These are phyloP conservation scores for Scopulariopsis brevicaulis DNA, from an alignment of 2,329 filamentous ascomycete genomes.

Conservation along the genomic window DNA sequence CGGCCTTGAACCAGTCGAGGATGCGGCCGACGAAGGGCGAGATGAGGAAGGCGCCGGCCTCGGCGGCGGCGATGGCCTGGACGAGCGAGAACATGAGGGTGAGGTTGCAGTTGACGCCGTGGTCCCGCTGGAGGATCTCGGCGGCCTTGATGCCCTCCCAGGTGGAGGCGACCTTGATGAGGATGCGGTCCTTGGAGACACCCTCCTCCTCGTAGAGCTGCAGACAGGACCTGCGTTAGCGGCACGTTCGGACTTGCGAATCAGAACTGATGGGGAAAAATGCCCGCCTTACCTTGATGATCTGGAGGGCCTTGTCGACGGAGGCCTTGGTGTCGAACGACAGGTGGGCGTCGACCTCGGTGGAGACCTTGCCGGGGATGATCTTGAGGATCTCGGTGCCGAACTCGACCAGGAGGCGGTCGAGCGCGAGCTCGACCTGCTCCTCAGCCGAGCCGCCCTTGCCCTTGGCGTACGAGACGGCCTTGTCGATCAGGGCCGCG, in stretches of 20 bases:
- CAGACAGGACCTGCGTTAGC: neutral
- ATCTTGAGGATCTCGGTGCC: constrained; percentile 96
- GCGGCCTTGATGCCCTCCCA: constrained; percentile 99
- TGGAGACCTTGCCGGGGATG: constrained; percentile 96
- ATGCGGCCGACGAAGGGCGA: constrained; percentile 99
- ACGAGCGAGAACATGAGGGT: constrained; percentile 96
- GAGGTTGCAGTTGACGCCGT: constrained; percentile 96
- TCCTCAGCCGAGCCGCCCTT: constrained; percentile 58
- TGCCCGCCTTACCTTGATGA: constrained; percentile 65
- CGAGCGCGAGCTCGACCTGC: constrained; percentile 82
- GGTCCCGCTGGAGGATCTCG: constrained; percentile 88
- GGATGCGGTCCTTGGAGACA: constrained; percentile 83
- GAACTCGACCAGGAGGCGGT: constrained; percentile 94
- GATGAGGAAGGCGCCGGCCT: constrained; percentile 94
- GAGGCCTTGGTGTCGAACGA: constrained; percentile 92
- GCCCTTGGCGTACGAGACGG: constrained; percentile 76
- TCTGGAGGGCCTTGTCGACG: constrained; percentile 90
- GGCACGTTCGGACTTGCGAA: constrained; percentile 29
- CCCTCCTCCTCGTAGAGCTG: constrained; percentile 86
- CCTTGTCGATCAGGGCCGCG: constrained; percentile 78
- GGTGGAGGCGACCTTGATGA: constrained; percentile 98
- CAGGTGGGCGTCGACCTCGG: constrained; percentile 91
- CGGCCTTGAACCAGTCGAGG: constrained; percentile 98
- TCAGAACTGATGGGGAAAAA: neutral
- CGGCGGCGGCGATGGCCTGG: constrained; percentile 91